Percentiles rank a stretch among this genome's conserved stretches.
These are phyloP conservation scores for Fusarium phyllophilum DNA, from an alignment of 2,329 filamentous ascomycete genomes.

Conservation along the genomic window DNA sequence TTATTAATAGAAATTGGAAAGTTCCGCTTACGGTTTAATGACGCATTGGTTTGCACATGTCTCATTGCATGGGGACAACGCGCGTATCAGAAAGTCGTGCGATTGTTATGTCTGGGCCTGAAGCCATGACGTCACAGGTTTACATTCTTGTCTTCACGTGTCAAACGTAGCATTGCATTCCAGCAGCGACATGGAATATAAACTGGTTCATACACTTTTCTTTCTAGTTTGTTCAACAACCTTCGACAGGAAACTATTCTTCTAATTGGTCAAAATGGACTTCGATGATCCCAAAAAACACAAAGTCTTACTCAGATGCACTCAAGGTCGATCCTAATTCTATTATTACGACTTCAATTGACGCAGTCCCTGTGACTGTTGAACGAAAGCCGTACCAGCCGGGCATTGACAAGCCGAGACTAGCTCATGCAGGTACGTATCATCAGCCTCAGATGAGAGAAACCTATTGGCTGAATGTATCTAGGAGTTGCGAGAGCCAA, in stretches of 20 bases:
- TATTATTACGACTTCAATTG: fast-evolving
- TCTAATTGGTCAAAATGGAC: not conserved
- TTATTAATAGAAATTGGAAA: fast-evolving
- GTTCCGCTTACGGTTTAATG: fast-evolving
- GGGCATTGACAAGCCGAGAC: fast-evolving
- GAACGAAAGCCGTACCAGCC: not conserved
- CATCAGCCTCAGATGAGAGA: not conserved
- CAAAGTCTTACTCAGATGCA: not conserved
- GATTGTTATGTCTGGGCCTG: fast-evolving
- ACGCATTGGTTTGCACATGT: fast-evolving
- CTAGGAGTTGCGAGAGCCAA: not conserved
- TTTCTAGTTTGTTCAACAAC: not conserved
- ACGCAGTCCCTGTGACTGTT: not conserved
- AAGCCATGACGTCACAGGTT: not conserved
- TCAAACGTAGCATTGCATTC: fast-evolving
- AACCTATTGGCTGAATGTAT: fast-evolving
- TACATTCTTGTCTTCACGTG: not conserved
- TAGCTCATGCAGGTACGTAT: not conserved
- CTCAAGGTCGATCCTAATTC: not conserved
- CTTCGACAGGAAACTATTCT: too few relatives aligned
- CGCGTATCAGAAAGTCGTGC: fast-evolving
- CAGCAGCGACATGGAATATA: fast-evolving
- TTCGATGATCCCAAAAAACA: fast-evolving
- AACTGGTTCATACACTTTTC: fast-evolving
- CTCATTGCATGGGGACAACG: fast-evolving